A percentile compares a stretch with the other conserved stretches of the same genome.
Conservation (phyloP, 2,329 filamentous ascomycete species). For the Venturia nashicola region DNA sequence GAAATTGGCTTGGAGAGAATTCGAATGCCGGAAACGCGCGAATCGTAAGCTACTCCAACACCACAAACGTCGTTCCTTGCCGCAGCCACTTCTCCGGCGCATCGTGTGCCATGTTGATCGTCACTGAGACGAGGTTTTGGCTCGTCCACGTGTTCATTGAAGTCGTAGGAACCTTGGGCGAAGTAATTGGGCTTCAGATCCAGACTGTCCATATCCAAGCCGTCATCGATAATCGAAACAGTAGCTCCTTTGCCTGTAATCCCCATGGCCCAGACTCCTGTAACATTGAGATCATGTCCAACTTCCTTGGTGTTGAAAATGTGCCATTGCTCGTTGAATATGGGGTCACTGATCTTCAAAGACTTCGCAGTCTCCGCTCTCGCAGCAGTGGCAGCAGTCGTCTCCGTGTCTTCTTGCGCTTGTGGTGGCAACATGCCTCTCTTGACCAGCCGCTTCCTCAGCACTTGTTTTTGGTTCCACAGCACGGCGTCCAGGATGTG, state of each 20-base stretch:
- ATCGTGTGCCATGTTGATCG: conserved; percentile 84
- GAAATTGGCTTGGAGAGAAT: conserved; percentile 85
- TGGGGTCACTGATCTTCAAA: conserved; percentile 75
- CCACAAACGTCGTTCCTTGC: conserved; percentile 89
- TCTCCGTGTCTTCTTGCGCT: conserved; percentile 21
- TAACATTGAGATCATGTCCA: conserved; percentile 95
- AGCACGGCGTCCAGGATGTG: conserved; percentile 61
- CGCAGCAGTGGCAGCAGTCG: conserved; percentile 35
- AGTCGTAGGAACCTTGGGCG: conserved; percentile 84
- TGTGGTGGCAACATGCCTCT: conserved; percentile 26
- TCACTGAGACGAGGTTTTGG: conserved; percentile 74
- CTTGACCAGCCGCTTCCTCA: conserved; percentile 51
- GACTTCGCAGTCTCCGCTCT: conserved; percentile 49
- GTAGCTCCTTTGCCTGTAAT: conserved; percentile 82
- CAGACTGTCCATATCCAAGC: conserved; percentile 87
- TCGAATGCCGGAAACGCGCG: conserved; percentile 79
- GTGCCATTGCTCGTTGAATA: conserved; percentile 94
- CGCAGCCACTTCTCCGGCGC: conserved; percentile 86
- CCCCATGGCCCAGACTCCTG: conserved; percentile 78
- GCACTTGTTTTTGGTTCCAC: conserved; percentile 66
- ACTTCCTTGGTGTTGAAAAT: conserved; percentile 68
- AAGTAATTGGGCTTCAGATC: conserved; percentile 93
- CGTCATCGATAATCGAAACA: conserved; percentile 91
- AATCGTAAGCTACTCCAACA: conserved; percentile 88
- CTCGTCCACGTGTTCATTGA: conserved; percentile 72